phyloP scores from a whole-genome alignment of 192 early-diverging fungal genomes.

The Chytriomyces sp. region DNA sequence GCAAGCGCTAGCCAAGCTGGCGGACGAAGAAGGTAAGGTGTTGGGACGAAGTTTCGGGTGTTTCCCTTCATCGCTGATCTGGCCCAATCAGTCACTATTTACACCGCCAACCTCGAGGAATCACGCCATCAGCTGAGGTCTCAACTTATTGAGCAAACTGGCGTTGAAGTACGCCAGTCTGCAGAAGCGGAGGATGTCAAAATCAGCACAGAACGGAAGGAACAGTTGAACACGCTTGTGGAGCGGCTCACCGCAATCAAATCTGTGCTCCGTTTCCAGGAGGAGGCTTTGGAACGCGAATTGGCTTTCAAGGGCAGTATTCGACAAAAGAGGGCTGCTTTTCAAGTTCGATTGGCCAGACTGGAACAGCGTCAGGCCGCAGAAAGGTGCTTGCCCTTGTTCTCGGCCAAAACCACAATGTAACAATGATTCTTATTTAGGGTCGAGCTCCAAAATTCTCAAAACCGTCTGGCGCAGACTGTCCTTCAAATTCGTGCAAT shows the following conservation, averaged over 20 bases:
- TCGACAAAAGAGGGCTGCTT: slow-evolving; percentile 32
- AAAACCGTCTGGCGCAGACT: slow-evolving; percentile 23
- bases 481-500: slow-evolving; percentile 26
- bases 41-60: neutral
- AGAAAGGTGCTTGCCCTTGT: slow-evolving; percentile 12
- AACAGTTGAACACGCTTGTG: slow-evolving; percentile 27
- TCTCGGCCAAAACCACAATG: neutral
- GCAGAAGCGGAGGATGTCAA: slow-evolving; percentile 24
- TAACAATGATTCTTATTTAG: neutral
- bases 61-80: neutral
- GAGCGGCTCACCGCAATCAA: slow-evolving; percentile 31
- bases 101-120: slow-evolving; percentile 34
- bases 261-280: slow-evolving; percentile 26
- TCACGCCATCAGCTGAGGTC: slow-evolving; percentile 16
- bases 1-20: slow-evolving; percentile 19
- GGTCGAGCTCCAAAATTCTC: slow-evolving; percentile 28
- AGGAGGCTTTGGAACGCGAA: slow-evolving; percentile 30
- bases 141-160: slow-evolving; percentile 13
- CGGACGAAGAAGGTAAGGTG: slow-evolving; percentile 27
- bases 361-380: slow-evolving; percentile 26
- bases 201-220: slow-evolving; percentile 16
- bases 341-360: slow-evolving; percentile 18
- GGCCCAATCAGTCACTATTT: slow-evolving; percentile 19
- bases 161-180: slow-evolving; percentile 17
- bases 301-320: slow-evolving; percentile 19